Base-by-base conservation (phyloP, 148 eudicot species). In the Vaccinium myrtillus region DNA sequence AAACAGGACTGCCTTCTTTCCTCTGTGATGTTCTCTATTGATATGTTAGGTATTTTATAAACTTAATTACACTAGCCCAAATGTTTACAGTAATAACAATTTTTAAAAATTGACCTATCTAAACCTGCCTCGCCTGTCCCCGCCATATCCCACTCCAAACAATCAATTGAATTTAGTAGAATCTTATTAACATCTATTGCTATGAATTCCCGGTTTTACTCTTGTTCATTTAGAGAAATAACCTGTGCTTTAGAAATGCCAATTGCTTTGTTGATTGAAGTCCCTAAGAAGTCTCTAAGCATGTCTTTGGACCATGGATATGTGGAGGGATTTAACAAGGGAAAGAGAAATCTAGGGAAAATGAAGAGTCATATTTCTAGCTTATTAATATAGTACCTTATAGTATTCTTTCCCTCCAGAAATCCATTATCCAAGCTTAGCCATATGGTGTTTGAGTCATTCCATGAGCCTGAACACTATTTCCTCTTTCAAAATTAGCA, bases 401-500 rank as follows among this genome's bases (percentile, higher is more conserved):
- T 46, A 39, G 8, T 46, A 46, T 39, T 46, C 51, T 46, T 46
- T 75, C 53, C 53, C 25, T 8, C 50, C 13, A 43, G 13, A 46
- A 75, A 43, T 46, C 25, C 27, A 77, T 21, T 53, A 4, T 51
- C n/a, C 48, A 32, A 71, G 21, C 76, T 43, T 43, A 71, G 0
- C 48, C n/a, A 16, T 46, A 23, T 1, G 8, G 23, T 36, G 55
- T 81, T 61, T 23, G 46, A 43, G 39, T 81, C 55, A 39, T 39
- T 61, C 30, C 23, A 21, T 43, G 32, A 80, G 73, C 16, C 19
- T 61, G 32, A 19, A 36, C 23, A 32, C n/a, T 27, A 16, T 54
- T 55, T 55, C 67, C 58, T 56, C 39, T 51, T 50, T 14, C 23
- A 51, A 77, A 77, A 53, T 21, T 55, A 79, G 81, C 69, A 79